Evolutionary conservation across 2,329 filamentous ascomycete genomes (phyloP).

Genomic region (Cladosporium sp.): DNA sequence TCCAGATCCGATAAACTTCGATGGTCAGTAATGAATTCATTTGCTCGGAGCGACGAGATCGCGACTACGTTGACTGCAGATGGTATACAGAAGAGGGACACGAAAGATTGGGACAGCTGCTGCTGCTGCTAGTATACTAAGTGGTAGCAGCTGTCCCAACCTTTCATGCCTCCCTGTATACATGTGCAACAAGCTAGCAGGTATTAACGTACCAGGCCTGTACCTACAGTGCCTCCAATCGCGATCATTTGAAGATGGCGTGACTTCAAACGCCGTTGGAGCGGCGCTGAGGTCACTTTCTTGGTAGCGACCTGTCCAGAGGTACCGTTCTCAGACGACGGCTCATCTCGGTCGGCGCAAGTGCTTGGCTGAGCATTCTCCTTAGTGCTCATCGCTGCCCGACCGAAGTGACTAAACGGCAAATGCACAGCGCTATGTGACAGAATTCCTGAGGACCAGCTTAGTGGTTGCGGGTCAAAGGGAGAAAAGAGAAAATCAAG

Average conservation of each 20-base stretch:
- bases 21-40: constrained; percentile 11
- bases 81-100: too few species aligned
- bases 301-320: not conserved
- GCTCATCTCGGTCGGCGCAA: not conserved
- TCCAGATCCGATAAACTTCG: constrained; percentile 33
- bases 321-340: not conserved
- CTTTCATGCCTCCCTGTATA: too few species aligned
- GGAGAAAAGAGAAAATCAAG: not conserved
- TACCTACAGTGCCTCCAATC: constrained; percentile 24
- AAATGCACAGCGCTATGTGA: not conserved
- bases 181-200: not conserved
- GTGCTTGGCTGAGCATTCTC: not conserved
- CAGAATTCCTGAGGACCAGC: not conserved
- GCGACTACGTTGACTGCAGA: not conserved
- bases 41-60: not conserved
- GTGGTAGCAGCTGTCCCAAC: too few species aligned
- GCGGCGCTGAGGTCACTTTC: constrained; percentile 27
- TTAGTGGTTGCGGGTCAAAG: not conserved
- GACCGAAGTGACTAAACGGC: not conserved
- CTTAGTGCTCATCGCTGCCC: not conserved
- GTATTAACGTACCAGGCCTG: constrained; percentile 2
- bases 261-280: constrained; percentile 32
- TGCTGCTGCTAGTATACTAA: too few species aligned
- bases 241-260: constrained; percentile 37
- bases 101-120: too few species aligned